These are phyloP conservation scores for Starmera caribaea DNA, from an alignment of 805 yeast species.

Conservation along the genomic window DNA sequence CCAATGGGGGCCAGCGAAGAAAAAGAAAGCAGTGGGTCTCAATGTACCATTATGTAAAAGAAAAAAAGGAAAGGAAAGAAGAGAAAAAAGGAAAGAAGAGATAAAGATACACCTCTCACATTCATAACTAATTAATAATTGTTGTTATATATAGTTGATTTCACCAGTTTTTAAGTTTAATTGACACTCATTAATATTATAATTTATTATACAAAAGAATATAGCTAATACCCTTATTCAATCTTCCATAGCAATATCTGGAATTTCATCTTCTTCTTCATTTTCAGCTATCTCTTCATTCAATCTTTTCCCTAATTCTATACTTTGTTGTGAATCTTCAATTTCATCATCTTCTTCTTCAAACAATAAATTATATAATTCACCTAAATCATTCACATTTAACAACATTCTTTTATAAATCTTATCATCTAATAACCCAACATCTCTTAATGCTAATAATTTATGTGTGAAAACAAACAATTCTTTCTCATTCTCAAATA, in stretches of 20 bases:
- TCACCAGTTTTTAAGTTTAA: background rate
- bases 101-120: background rate
- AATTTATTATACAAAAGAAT: background rate
- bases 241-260: conserved; percentile 10
- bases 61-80: background rate
- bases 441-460: conserved; percentile 24
- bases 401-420: conserved; percentile 25
- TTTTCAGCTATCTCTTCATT: background rate
- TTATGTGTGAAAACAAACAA: conserved; percentile 33
- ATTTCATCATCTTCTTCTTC: conserved; percentile 5
- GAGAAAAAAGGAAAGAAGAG: background rate
- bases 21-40: conserved; percentile 20
- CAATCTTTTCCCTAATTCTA: background rate
- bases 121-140: background rate
- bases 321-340: conserved; percentile 1
- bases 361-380: conserved; percentile 6
- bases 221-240: background rate
- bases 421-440: conserved; percentile 22
- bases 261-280: conserved; percentile 3
- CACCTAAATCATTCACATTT: conserved; percentile 29
- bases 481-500: conserved; percentile 31
- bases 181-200: background rate
- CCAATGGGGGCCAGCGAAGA: conserved; percentile 62
- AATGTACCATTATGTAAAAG: conserved; percentile 32
- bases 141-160: background rate